Evolutionary conservation across 208 protist genomes (phyloP), one percentile per base, ranked within the genome.

Genomic region (Acanthamoeba lenticulata): DNA sequence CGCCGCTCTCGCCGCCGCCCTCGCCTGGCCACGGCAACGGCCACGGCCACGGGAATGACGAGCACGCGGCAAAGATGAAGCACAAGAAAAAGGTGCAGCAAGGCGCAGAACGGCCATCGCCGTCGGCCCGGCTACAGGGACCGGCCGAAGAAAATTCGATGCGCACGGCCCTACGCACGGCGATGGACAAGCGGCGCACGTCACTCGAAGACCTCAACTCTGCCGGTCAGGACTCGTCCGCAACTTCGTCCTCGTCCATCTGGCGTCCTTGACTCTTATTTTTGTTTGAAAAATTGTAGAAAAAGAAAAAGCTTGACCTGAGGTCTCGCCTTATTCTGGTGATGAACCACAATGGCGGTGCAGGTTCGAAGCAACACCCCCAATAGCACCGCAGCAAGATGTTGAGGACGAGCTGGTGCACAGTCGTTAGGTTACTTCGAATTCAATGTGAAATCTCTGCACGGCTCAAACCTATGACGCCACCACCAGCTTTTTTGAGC

Each of bases 121-220:
- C n/a, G n/a, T n/a, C n/a, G n/a, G n/a, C n/a, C n/a, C n/a, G n/a
- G n/a, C n/a, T n/a, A n/a, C 49, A 57, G 49, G 49, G n/a, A n/a
- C n/a, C n/a, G n/a, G n/a, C n/a, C n/a, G 34, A 40, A 44, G 65
- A 74, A 2, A 74, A 74, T 11, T 74, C 65, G 9, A 74, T 74
- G 65, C 65, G 65, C 0, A 74, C 65, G 36, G 65, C 65, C 2
- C 65, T 74, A 11, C 29, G 65, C 0, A 42, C 36, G 7, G 65
- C 65, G 13, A 74, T 74, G 65, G 65, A 74, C 65, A 74, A 74
- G 65, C 65, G 65, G 32, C 65, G 65, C 65, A 74, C 65, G 34
- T 74, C 65, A 15, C 2, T 74, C 5, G 65, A 74, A 34, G 65
- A 74, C 15, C 36, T 74, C 34, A 74, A 27, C 36, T 74, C 65